A percentile compares a stretch with the other conserved stretches of the same genome.
These are phyloP conservation scores for Rubia peregrina DNA, from an alignment of 305 asterid species.

Conservation along the genomic window DNA sequence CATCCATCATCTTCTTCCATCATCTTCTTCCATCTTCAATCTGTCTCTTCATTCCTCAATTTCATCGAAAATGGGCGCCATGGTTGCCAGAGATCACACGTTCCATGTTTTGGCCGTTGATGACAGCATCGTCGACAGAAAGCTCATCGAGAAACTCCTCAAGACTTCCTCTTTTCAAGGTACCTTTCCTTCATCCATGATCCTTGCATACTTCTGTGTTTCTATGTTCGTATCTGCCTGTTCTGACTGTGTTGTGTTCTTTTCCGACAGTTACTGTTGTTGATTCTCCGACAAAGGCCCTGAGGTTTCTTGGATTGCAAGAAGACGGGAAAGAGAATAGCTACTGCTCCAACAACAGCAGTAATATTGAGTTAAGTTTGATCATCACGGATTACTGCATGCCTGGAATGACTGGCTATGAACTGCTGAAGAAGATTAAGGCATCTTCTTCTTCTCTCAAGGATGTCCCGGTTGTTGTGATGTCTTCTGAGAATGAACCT, in stretches of 20 bases:
- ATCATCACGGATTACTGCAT: constrained; percentile 32
- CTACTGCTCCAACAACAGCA: constrained; percentile 4
- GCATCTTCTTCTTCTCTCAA: constrained; percentile 24
- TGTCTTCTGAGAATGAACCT: constrained; percentile 33
- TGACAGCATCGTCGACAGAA: constrained; percentile 35
- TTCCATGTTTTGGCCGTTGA: constrained; percentile 39
- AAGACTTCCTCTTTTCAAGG: constrained; percentile 37
- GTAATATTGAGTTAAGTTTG: constrained; percentile 25
- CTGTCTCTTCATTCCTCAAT: background rate
- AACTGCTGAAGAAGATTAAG: constrained; percentile 27
- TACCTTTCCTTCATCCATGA: background rate
- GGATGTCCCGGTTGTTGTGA: constrained; percentile 33
- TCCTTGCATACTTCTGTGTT: background rate
- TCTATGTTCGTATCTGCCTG: background rate
- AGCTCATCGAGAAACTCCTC: constrained; percentile 35
- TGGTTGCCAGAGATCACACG: background rate
- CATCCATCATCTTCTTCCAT: background rate
- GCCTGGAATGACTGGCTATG: constrained; percentile 42
- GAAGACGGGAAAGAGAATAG: constrained; percentile 13
- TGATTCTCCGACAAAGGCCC: constrained; percentile 34
- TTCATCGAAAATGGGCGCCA: background rate
- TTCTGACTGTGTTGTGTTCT: background rate
- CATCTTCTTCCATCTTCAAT: background rate
- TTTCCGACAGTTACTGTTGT: constrained; percentile 28
- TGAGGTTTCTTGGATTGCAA: constrained; percentile 26